Evolutionary conservation across 2,329 filamentous ascomycete species (phyloP), one percentile per base, ranked within the genome.

Genomic region (Alternaria tenuissima): DNA sequence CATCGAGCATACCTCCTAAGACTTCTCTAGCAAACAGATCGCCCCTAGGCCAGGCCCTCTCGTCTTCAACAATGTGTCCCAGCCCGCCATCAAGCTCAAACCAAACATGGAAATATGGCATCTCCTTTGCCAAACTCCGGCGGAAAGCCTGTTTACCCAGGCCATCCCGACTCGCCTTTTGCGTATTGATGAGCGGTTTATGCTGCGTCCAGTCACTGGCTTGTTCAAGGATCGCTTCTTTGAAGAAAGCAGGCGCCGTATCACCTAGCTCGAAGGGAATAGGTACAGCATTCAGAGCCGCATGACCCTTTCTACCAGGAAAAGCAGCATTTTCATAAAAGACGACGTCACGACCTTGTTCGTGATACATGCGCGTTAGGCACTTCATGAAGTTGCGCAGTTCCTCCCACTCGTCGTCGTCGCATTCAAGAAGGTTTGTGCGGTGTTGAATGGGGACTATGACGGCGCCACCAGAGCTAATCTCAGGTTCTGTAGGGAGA

Each of bases 341-440:
- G 64, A 99, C 83, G 9, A 98, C 94, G 70, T 95, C 92, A 52
- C 92, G 91, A 11, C 94, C 93, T 78, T 96, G 93, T 43, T 94
- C 91, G 80, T 96, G 93, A 79, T 98, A 99, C 87, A 97, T 91
- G 44, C 94, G 89, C 5, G 91, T 97, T 20, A 99, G 85, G 59
- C 88, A 91, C 82, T 99, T 99, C 94, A 98, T 98, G 76, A 99
- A 99, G 78, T 99, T 99, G 65, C 95, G 91, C 6, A 99, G 90
- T 79, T 99, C 95, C 76, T 99, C 95, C 96, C 96, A 99, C 77
- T 99, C 95, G 75, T 99, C 95, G 74, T 99, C 94, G 78, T 98
- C 94, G 78, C 95, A 99, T 78, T 97, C 94, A n/a, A 99, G 83
- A 0, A 99, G 87, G 76, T 98, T 99, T 24, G 85, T 88, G 53